Evolutionary conservation across 2,329 filamentous ascomycete species (phyloP), one percentile per base, ranked within the genome.

Genomic region (Pseudogymnoascus sp.): DNA sequence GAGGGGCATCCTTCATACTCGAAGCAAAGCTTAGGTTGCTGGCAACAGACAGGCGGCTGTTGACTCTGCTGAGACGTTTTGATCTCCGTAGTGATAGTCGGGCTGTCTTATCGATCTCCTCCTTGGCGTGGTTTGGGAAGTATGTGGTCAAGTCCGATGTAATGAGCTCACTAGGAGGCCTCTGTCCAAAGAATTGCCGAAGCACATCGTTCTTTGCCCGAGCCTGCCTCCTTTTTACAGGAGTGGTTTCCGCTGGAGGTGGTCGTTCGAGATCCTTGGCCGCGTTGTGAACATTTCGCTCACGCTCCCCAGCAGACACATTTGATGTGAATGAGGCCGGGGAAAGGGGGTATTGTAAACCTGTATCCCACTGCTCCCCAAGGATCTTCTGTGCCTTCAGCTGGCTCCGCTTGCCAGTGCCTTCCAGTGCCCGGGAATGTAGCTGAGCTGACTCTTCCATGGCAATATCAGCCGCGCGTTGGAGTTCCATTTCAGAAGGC

Each of bases 151-250:
- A 79, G 71, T 99, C 94, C 20, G 94, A 96, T 25, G 93, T 93
- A 71, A 99, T 99, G 72, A 99, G 83, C 77, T 99, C 94, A 76
- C 93, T 97, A 1, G 94, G 94, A 16, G 94, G 94, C 67, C 94
- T 83, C 65, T 94, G 86, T 34, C 93, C 93, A 69, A 95, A 94
- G 75, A 97, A 97, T 65, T 89, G 88, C 65, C 89, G 86, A 50
- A 92, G 78, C 28, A 85, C 79, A 30, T 75, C 77, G 69, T 84
- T 84, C 70, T 84, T 84, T 62, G 76, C 60, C 14, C 58, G 57
- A 66, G 63, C 60, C 70, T 78, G 65, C 62, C 62, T 65, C 67
- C 58, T 64, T 76, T 62, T 74, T 71, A 60, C 66, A 72, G 73
- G 62, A 68, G 73, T 54, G 71, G 74, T 47, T 18, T 70, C 69